Evolutionary conservation across 768 basidiomycete species (phyloP).

Genomic region (Saitozyma podzolica): DNA sequence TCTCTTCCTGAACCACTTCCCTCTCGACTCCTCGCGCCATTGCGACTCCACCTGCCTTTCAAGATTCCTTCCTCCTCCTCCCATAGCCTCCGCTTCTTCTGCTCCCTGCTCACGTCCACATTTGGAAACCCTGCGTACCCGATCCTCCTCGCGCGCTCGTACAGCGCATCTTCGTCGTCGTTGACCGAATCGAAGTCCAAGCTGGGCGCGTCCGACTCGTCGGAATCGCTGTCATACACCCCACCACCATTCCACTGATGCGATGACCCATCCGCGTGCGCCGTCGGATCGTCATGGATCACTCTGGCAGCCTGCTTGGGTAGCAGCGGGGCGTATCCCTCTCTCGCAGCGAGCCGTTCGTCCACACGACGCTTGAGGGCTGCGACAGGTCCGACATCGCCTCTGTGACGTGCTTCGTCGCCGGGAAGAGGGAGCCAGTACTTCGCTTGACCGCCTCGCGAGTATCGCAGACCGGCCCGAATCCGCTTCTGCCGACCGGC

Average conservation of each 20-base stretch:
- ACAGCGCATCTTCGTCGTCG: conserved; percentile 65
- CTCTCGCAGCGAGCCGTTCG: conserved; percentile 55
- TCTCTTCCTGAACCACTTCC: conserved; percentile 43
- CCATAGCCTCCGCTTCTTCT: conserved; percentile 67
- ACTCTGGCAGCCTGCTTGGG: conserved; percentile 64
- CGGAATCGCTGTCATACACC: conserved; percentile 46
- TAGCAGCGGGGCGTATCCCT: conserved; percentile 74
- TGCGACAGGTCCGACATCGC: conserved; percentile 50
- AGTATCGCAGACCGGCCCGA: conserved; percentile 86
- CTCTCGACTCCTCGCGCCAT: conserved; percentile 13
- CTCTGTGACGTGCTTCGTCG: conserved; percentile 41
- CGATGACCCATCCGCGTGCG: conserved; percentile 4
- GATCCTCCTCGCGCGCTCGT: conserved; percentile 70
- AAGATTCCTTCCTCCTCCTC: conserved; percentile 83
- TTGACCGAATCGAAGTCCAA: conserved; percentile 71
- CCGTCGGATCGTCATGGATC: conserved; percentile 58
- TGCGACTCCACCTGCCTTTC: conserved; percentile 64
- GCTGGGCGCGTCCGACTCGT: conserved; percentile 43
- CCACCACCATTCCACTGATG: conserved; percentile 10
- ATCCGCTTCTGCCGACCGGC: conserved; percentile 81
- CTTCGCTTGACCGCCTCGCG: conserved; percentile 83
- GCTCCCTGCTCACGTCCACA: conserved; percentile 81
- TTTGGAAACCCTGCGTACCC: conserved; percentile 88
- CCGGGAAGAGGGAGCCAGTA: conserved; percentile 87
- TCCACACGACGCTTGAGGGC: conserved; percentile 50